Conservation (phyloP, 805 yeast species). For the Wickerhamomyces bisporus region DNA sequence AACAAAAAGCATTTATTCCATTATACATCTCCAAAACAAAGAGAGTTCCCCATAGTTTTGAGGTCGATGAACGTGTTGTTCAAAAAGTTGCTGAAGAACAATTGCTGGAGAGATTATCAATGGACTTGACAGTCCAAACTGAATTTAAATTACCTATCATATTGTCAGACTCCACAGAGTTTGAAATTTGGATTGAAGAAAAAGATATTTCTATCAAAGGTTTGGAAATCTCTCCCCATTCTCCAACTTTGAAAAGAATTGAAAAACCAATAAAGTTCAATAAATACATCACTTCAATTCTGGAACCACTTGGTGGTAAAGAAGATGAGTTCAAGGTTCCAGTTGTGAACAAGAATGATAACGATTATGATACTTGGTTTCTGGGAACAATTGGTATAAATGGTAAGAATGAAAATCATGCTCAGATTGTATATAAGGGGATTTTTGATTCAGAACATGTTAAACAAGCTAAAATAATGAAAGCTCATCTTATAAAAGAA, state of each 20-base stretch:
- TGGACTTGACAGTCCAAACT: conserved; percentile 13
- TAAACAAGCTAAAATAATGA: conserved; percentile 20
- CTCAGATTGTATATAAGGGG: conserved; percentile 21
- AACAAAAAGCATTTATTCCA: conserved; percentile 18
- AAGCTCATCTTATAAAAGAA: conserved; percentile 14
- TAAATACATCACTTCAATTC: conserved; percentile 11
- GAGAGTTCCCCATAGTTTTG: conserved; percentile 7
- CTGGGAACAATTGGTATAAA: conserved; percentile 13
- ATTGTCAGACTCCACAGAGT: conserved; percentile 11
- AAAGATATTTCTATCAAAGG: conserved; percentile 18
- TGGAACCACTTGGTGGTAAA: conserved; percentile 21
- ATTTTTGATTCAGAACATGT: conserved; percentile 22
- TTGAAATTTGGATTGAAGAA: conserved; percentile 22
- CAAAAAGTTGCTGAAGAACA: conserved; percentile 19
- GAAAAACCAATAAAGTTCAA: conserved; percentile 16
- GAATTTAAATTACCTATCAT: conserved; percentile 19
- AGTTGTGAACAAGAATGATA: conserved; percentile 12
- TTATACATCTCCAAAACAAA: conserved; percentile 16
- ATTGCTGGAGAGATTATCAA: conserved; percentile 19
- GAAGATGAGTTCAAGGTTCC: conserved; percentile 18
- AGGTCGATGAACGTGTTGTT: conserved; percentile 16
- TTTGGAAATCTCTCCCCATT: conserved; percentile 18
- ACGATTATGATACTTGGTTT: conserved; percentile 16
- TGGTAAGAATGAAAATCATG: conserved; percentile 14
- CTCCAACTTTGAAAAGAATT: conserved; percentile 11